Percentiles rank a stretch among this genome's conserved stretches.
Conservation (phyloP, 2,329 filamentous ascomycete genomes). For the Colletotrichum eleusines region DNA sequence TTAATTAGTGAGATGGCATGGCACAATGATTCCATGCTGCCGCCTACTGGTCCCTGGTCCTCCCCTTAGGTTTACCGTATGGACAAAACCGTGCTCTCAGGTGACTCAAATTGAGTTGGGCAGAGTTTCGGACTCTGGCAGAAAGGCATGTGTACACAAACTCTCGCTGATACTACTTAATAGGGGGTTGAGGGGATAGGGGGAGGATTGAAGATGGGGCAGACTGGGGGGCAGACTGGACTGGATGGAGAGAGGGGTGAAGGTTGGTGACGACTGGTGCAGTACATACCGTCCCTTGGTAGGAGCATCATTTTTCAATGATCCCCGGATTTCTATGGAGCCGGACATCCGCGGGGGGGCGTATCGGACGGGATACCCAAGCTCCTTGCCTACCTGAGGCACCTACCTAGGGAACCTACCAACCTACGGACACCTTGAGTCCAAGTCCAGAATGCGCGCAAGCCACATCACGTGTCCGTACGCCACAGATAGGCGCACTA, state of each 20-base stretch:
- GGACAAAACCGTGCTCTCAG: slow-evolving; percentile 19
- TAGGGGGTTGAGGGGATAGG: background rate
- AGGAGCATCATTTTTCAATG: too few species aligned
- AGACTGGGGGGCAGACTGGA: too few species aligned
- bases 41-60: background rate
- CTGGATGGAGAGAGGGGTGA: background rate
- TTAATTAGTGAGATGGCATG: background rate
- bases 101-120: slow-evolving; percentile 27
- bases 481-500: slow-evolving; percentile 23
- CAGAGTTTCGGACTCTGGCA: slow-evolving; percentile 30
- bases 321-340: slow-evolving; percentile 1
- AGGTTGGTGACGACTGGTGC: background rate
- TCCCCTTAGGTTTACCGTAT: background rate
- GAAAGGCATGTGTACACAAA: slow-evolving; percentile 18
- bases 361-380: background rate
- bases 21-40: background rate
- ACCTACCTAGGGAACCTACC: too few species aligned
- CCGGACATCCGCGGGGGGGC: slow-evolving; percentile 2
- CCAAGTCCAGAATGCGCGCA: background rate
- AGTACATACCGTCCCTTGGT: too few species aligned
- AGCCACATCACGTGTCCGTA: slow-evolving; percentile 27
- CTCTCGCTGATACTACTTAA: background rate
- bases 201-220: background rate
- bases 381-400: too few species aligned
- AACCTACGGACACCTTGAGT: too few species aligned